Conservation (phyloP, 331 rosid genomes). For the Acacia pycnantha region DNA sequence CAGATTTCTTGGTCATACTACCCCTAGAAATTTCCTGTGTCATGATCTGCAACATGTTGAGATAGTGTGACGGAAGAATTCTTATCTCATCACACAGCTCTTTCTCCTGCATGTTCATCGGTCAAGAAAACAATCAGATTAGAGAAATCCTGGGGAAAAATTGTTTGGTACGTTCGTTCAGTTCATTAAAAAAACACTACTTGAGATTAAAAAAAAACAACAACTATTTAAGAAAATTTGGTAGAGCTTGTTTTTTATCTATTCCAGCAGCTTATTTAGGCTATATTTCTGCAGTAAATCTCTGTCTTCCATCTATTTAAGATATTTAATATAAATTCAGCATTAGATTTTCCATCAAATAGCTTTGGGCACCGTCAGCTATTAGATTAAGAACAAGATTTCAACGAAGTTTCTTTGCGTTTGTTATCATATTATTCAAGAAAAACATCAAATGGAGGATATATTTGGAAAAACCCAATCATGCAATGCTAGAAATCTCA, state of each 20-base stretch:
- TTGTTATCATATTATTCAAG: neutral
- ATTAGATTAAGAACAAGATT: neutral
- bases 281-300: too few relatives aligned
- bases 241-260: too few relatives aligned
- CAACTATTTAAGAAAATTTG: too few relatives aligned
- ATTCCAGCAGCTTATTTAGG: too few relatives aligned
- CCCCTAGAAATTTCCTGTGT: constrained; percentile 60
- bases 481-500: constrained; percentile 38
- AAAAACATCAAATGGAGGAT: neutral
- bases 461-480: neutral
- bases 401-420: neutral
- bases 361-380: too few relatives aligned
- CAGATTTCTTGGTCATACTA: constrained; percentile 56
- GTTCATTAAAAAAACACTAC: neutral
- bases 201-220: neutral
- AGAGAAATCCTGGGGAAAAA: neutral
- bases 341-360: too few relatives aligned
- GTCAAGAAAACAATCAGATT: constrained; percentile 24
- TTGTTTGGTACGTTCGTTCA: neutral
- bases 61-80: constrained; percentile 73
- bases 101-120: constrained; percentile 56
- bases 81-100: constrained; percentile 67
- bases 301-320: too few relatives aligned
- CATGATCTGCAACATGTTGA: constrained; percentile 59
- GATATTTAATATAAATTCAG: too few relatives aligned